phyloP scores from a whole-genome alignment of 1,284 basidiomycete genomes.

The Cutaneotrichosporon cavernicola region DNA sequence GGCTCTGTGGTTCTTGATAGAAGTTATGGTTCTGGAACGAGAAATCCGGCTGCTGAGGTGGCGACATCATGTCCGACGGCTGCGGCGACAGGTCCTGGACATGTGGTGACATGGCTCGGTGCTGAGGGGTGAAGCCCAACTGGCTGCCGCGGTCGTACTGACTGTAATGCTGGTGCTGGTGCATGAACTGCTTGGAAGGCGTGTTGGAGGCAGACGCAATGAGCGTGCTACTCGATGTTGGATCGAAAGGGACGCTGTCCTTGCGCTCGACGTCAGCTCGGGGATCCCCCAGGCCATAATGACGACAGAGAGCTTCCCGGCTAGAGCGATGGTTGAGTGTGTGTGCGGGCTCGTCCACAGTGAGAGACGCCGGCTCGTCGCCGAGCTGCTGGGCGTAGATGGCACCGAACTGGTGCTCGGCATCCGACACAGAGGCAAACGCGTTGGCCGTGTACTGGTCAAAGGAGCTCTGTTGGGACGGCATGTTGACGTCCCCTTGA shows the following conservation, averaged over 20 bases:
- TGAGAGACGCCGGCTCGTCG: slow-evolving; percentile 34
- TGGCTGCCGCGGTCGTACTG: slow-evolving; percentile 8
- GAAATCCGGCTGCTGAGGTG: slow-evolving; percentile 15
- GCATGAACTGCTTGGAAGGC: slow-evolving; percentile 6
- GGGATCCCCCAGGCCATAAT: slow-evolving; percentile 5
- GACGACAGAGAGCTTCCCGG: neutral
- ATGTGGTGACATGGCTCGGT: slow-evolving; percentile 14
- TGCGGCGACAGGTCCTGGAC: slow-evolving; percentile 6
- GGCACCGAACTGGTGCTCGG: slow-evolving; percentile 14
- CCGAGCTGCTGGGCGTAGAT: slow-evolving; percentile 17
- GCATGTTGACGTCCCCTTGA: slow-evolving; percentile 15
- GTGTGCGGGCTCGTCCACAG: slow-evolving; percentile 7
- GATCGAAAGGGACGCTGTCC: slow-evolving; percentile 46
- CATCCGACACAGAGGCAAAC: slow-evolving; percentile 4
- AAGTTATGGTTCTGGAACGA: slow-evolving; percentile 15
- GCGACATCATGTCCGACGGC: slow-evolving; percentile 5
- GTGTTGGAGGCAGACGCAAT: slow-evolving; percentile 36
- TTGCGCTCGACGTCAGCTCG: slow-evolving; percentile 27
- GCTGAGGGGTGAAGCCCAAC: slow-evolving; percentile 17
- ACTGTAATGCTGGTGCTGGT: slow-evolving; percentile 19
- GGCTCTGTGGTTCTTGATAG: slow-evolving; percentile 1
- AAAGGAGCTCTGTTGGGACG: slow-evolving; percentile 13
- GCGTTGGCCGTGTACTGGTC: slow-evolving; percentile 21
- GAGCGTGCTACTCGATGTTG: slow-evolving; percentile 38
- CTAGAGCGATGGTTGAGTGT: slow-evolving; percentile 1